Percentiles rank a stretch among this genome's conserved stretches.
phyloP scores from a whole-genome alignment of 164 flowering plant species.

The grape (Vitis vinifera) region ASM3070453v1 NC_081807.1:7054501-7055000 shows the following conservation, averaged over 20 bases:
- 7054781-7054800: not conserved
- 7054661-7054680: constrained; percentile 32
- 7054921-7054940: no score
- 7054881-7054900: not conserved
- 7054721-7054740: not conserved
- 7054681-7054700: not conserved
- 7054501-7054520: constrained; percentile 81
- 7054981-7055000: no score
- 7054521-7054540: constrained; percentile 80
- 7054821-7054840: no score
- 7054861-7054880: not conserved
- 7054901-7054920: not conserved
- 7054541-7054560: constrained; percentile 93
- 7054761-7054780: not conserved
- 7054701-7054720: not conserved
- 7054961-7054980: no score
- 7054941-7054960: no score
- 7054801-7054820: not conserved
- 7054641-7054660: constrained; percentile 36
- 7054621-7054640: constrained; percentile 17
- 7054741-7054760: not conserved
- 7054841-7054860: constrained; percentile 3
- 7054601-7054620: constrained; percentile 50
- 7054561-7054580: constrained; percentile 91
- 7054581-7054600: constrained; percentile 73